Percentiles rank a stretch among this genome's conserved stretches.
phyloP scores from a whole-genome alignment of 129 eudicot genomes.

The Centrapalus pauciflorus region DNA sequence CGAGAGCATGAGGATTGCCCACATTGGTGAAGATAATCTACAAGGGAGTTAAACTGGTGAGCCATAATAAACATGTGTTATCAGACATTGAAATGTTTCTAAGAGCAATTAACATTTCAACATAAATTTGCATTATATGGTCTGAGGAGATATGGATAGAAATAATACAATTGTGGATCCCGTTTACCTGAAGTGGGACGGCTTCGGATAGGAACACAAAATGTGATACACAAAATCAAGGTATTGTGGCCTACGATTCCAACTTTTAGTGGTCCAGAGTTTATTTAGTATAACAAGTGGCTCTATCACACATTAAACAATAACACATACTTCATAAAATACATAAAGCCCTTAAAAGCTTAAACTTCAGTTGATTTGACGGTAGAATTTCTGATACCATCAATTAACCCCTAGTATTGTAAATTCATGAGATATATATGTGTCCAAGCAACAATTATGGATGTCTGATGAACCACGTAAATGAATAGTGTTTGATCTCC shows the following conservation, averaged over 20 bases:
- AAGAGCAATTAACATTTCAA: neutral
- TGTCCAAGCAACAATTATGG: neutral
- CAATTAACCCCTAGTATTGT: neutral
- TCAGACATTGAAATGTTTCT: neutral
- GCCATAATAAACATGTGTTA: neutral
- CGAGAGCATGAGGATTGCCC: slow-evolving; percentile 98
- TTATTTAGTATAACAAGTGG: neutral
- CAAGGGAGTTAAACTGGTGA: slow-evolving; percentile 13
- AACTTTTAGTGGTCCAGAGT: too few relatives aligned
- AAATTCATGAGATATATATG: neutral
- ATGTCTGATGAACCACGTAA: neutral
- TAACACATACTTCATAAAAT: neutral
- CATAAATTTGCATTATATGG: neutral
- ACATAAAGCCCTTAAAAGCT: neutral
- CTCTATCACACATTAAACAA: slow-evolving; percentile 10
- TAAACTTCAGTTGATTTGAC: neutral
- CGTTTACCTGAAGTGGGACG: neutral
- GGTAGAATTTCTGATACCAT: neutral
- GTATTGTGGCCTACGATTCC: neutral
- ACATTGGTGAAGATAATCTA: slow-evolving; percentile 98
- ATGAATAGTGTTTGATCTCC: neutral
- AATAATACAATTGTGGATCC: neutral
- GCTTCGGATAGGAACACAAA: neutral
- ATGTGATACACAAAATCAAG: neutral
- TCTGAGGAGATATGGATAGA: neutral